Evolutionary conservation across 768 basidiomycete species (phyloP), one percentile per base, ranked within the genome.

Genomic region (Harrya chromipes): DNA sequence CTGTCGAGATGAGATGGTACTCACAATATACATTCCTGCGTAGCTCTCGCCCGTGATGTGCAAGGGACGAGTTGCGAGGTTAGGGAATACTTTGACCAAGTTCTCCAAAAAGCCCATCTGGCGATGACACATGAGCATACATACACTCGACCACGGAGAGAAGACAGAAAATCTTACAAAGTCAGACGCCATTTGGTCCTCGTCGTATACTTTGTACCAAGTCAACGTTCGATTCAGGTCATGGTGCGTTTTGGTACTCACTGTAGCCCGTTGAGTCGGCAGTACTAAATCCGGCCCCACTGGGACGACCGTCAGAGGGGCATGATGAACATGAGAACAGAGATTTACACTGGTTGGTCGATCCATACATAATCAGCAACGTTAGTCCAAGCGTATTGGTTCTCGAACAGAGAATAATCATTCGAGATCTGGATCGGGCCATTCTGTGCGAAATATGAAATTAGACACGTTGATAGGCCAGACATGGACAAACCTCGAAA

Each of bases 21-120:
- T 57, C 50, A 82, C 81, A 46, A 88, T 87, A 57, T 84, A 87
- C 51, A 76, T 76, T 24, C 87, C 87, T 13, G 87, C 80, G 64
- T 88, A 89, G 58, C 83, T 85, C 66, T 89, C 87, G 6, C 87
- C 87, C 0, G 79, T 81, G 33, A 90, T 60, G 63, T 83, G 70
- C 31, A 89, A 74, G 14, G 87, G 87, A 24, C 87, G 80, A 1
- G 70, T 79, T 13, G 79, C 78, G 20, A 89, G 73, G 57, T 75
- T 74, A 16, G 87, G 87, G 66, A 90, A 90, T 10, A 88, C 81
- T 56, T 83, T 83, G 60, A 87, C 83, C 4, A 88, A 70, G 60
- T 89, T 89, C 23, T 64, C 67, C 38, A 90, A 63, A 63, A 89
- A 89, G 14, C 83, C 84, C 71, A 89, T 78, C 87, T 89, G 42